Percentiles rank a stretch among this genome's conserved stretches.
Conservation (phyloP, 2,329 filamentous ascomycete genomes). For the Colletotrichum sp. region DNA sequence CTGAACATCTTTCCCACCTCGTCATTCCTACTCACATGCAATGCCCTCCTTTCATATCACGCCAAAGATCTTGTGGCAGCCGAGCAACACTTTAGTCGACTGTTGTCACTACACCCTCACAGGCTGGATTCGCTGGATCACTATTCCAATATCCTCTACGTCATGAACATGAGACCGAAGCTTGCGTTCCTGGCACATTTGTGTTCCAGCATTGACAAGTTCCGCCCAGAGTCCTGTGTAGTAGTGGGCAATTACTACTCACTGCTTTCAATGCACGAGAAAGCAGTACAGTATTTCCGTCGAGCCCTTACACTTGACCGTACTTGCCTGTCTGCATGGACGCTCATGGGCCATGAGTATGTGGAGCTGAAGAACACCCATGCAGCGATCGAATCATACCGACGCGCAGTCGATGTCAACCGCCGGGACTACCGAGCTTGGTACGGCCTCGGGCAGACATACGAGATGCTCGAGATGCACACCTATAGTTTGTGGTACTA, state of each 20-base stretch:
- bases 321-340: constrained; percentile 94
- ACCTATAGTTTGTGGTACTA: constrained; percentile 98
- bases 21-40: constrained; percentile 88
- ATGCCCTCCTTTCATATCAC: constrained; percentile 88
- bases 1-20: constrained; percentile 85
- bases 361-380: constrained; percentile 99
- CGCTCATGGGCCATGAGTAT: constrained; percentile 98
- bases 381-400: constrained; percentile 95
- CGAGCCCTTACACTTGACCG: constrained; percentile 90
- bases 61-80: constrained; percentile 78
- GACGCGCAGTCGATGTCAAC: constrained; percentile 94
- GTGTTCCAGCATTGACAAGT: constrained; percentile 91
- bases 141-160: constrained; percentile 97
- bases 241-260: constrained; percentile 98
- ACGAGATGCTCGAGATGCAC: constrained; percentile 97
- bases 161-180: constrained; percentile 86
- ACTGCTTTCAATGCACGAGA: constrained; percentile 92
- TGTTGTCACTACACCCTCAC: constrained; percentile 76
- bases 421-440: constrained; percentile 95
- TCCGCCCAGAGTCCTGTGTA: constrained; percentile 94
- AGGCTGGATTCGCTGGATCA: constrained; percentile 90
- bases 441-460: constrained; percentile 97
- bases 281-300: constrained; percentile 97
- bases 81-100: constrained; percentile 74
- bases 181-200: constrained; percentile 91